These are phyloP conservation scores for Corynascus novoguineensis DNA, from an alignment of 495 filamentous ascomycete genomes.

Conservation along the genomic window DNA sequence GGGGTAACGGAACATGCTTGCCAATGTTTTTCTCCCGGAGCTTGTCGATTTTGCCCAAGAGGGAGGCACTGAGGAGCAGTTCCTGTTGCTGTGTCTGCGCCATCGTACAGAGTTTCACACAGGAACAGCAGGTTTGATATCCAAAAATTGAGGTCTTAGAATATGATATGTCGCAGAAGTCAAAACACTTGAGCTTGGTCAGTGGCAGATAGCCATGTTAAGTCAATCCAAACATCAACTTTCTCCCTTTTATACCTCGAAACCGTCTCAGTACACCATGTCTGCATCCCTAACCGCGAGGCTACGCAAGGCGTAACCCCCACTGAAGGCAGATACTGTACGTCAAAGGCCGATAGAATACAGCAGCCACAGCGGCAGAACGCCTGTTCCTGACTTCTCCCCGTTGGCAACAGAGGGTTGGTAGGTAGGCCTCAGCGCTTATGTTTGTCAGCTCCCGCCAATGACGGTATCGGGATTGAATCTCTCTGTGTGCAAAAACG, in stretches of 20 bases:
- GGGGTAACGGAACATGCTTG: constrained; percentile 34
- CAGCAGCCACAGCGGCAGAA: neutral
- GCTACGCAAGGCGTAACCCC: neutral
- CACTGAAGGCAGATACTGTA: neutral
- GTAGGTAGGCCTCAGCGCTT: constrained; percentile 5
- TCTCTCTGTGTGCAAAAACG: too few relatives aligned
- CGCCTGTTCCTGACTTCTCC: neutral
- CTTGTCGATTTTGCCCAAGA: constrained; percentile 34
- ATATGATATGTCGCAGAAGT: neutral
- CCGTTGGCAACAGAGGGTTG: neutral
- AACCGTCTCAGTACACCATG: too few relatives aligned
- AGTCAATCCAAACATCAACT: neutral
- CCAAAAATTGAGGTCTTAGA: too few relatives aligned
- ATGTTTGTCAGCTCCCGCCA: too few relatives aligned
- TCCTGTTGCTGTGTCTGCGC: neutral
- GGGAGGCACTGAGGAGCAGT: constrained; percentile 17
- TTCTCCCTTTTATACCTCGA: neutral
- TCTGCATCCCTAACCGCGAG: neutral
- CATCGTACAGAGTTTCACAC: neutral
- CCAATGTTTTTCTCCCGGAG: constrained; percentile 39
- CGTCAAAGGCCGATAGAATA: neutral
- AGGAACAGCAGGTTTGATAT: too few relatives aligned
- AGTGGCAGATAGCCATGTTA: neutral
- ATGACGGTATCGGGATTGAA: too few relatives aligned
- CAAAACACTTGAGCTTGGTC: too few relatives aligned